Evolutionary conservation across 306 rosid species (phyloP).

Genomic region (Geum urbanum): DNA sequence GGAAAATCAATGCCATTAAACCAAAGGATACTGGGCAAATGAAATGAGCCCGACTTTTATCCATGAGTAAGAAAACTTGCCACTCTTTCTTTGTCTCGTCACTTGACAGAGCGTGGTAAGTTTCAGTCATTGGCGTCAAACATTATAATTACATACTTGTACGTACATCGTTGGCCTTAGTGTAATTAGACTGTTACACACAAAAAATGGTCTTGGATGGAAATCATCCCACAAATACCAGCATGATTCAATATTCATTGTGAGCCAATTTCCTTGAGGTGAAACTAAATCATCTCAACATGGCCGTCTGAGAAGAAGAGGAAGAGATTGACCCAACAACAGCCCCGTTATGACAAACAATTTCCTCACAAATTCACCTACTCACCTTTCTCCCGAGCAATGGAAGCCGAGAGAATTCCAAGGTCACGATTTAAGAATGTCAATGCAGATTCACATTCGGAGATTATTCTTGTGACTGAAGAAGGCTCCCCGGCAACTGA

Average conservation of each 20-base stretch:
- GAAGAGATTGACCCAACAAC: not conserved
- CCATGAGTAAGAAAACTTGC: not conserved
- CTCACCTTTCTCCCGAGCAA: conserved; percentile 71
- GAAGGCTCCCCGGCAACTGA: conserved; percentile 80
- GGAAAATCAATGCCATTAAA: not conserved
- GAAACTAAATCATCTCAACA: not conserved
- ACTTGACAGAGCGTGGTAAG: too few relatives aligned
- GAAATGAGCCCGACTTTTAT: too few relatives aligned
- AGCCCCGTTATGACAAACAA: not conserved
- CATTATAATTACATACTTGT: not conserved
- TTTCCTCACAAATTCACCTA: conserved; percentile 43
- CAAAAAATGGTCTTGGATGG: not conserved
- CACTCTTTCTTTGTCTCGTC: too few relatives aligned
- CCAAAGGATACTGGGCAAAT: too few relatives aligned
- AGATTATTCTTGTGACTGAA: conserved; percentile 74
- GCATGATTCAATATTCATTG: not conserved
- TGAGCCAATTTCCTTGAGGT: not conserved
- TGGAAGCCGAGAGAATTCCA: conserved; percentile 92
- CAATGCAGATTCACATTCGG: conserved; percentile 84
- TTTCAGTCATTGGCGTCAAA: not conserved
- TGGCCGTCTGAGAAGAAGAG: not conserved
- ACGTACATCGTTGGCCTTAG: not conserved
- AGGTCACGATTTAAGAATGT: conserved; percentile 85
- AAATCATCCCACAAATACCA: not conserved
- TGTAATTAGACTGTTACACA: not conserved